These are phyloP conservation scores for Breviolum minutum DNA, from an alignment of 73 alveolate species.

Conservation along the genomic window DNA sequence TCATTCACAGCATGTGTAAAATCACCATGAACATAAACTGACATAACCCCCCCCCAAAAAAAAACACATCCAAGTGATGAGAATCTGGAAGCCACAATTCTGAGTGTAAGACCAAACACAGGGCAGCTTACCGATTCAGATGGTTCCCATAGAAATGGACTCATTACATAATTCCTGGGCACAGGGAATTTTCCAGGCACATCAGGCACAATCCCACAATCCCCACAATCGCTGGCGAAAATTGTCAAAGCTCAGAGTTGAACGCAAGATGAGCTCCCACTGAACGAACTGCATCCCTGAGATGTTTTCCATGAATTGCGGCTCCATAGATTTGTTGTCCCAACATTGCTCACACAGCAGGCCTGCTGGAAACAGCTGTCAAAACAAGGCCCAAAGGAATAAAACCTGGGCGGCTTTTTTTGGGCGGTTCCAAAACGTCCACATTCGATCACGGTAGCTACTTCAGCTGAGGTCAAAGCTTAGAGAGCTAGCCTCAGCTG, in stretches of 20 bases:
- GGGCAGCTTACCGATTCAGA: conserved; percentile 40
- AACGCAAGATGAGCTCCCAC: conserved; percentile 76
- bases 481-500: conserved; percentile 44
- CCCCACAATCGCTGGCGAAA: no score
- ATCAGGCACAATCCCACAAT: background rate
- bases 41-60: background rate
- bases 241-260: background rate
- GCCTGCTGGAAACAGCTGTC: conserved; percentile 71
- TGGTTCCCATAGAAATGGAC: conserved; percentile 77
- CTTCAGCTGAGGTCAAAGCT: background rate
- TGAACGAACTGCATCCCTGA: conserved; percentile 89
- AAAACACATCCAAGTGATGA: no score
- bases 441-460: background rate
- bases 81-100: background rate
- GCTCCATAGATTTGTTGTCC: background rate
- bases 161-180: conserved; percentile 63
- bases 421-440: background rate
- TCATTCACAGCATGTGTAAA: background rate
- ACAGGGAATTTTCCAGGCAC: background rate
- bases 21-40: background rate
- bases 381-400: conserved; percentile 39
- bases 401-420: conserved; percentile 2
- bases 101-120: conserved; percentile 30
- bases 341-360: background rate
- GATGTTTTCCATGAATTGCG: background rate